Conservation (phyloP, 768 basidiomycete genomes). For the Pulveroboletus sp. region DNA sequence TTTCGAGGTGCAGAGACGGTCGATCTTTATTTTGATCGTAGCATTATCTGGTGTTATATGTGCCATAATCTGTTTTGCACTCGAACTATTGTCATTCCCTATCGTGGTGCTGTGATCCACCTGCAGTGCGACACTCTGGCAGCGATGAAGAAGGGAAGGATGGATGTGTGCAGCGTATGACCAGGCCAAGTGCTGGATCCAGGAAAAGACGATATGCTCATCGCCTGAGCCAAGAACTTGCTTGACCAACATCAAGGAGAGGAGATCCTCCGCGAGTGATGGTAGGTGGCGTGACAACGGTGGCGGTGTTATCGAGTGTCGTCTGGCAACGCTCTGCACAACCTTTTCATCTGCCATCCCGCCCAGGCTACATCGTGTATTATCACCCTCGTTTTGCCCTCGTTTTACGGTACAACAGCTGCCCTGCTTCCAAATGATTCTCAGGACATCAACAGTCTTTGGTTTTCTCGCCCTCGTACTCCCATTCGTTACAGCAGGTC, state of each 20-base stretch:
- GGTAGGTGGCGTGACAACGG: no score
- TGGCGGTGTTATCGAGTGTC: constrained; percentile 12
- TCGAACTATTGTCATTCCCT: background rate
- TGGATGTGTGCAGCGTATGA: no score
- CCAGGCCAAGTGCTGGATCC: no score
- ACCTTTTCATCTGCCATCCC: background rate
- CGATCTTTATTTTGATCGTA: constrained; percentile 6
- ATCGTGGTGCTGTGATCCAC: no score
- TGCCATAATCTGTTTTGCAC: constrained; percentile 10
- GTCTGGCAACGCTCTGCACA: constrained; percentile 14
- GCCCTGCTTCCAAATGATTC: constrained; percentile 13
- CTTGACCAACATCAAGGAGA: no score
- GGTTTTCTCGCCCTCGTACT: constrained; percentile 33
- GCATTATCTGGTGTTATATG: constrained; percentile 15
- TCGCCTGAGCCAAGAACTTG: no score
- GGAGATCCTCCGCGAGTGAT: no score
- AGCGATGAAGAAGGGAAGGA: no score
- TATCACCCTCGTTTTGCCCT: constrained; percentile 9
- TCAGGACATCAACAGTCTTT: constrained; percentile 27
- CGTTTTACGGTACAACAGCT: constrained; percentile 10
- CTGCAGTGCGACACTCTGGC: no score
- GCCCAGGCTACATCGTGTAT: constrained; percentile 12
- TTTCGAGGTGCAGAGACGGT: constrained; percentile 3
- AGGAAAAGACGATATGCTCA: no score
- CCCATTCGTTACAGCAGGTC: constrained; percentile 32